These are phyloP conservation scores for Macrolepiota dolichaula DNA, from an alignment of 768 basidiomycete genomes.

Conservation along the genomic window DNA sequence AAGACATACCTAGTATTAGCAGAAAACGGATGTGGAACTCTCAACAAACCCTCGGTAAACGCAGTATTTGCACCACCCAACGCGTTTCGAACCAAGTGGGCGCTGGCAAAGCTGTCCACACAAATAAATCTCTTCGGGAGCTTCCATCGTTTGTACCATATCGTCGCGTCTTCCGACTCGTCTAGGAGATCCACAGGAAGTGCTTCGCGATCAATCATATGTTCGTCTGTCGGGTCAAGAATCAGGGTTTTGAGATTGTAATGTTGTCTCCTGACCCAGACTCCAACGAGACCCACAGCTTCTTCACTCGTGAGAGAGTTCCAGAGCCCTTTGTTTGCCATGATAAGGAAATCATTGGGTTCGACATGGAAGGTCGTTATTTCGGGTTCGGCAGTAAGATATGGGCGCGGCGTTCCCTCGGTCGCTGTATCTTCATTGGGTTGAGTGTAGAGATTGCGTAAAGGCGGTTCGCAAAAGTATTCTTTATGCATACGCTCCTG, in stretches of 20 bases:
- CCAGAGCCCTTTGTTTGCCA: slow-evolving; percentile 52
- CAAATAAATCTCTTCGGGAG: slow-evolving; percentile 36
- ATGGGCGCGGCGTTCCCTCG: slow-evolving; percentile 38
- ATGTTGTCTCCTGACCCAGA: slow-evolving; percentile 33
- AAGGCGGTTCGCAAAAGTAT: slow-evolving; percentile 37
- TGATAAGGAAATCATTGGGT: slow-evolving; percentile 49
- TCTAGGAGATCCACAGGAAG: slow-evolving; percentile 20
- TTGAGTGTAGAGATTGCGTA: slow-evolving; percentile 12
- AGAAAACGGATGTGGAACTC: slow-evolving; percentile 1
- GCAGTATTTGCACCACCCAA: slow-evolving; percentile 44
- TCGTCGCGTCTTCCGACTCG: slow-evolving; percentile 24
- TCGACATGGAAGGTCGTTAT: slow-evolving; percentile 39
- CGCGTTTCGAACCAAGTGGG: slow-evolving; percentile 47
- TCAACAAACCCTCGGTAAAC: slow-evolving; percentile 35
- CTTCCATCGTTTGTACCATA: slow-evolving; percentile 33
- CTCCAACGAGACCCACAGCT: slow-evolving; percentile 49
- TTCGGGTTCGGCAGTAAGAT: slow-evolving; percentile 50
- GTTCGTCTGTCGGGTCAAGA: slow-evolving; percentile 1
- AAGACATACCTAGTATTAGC: neutral
- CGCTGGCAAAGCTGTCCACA: slow-evolving; percentile 39
- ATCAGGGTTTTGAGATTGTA: neutral
- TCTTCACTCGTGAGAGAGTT: slow-evolving; percentile 53
- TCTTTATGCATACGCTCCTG: slow-evolving; percentile 32
- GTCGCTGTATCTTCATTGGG: slow-evolving; percentile 9
- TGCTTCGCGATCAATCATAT: slow-evolving; percentile 21